These are phyloP conservation scores for Corchorus olitorius DNA, from an alignment of 345 rosid species.

Conservation along the genomic window DNA sequence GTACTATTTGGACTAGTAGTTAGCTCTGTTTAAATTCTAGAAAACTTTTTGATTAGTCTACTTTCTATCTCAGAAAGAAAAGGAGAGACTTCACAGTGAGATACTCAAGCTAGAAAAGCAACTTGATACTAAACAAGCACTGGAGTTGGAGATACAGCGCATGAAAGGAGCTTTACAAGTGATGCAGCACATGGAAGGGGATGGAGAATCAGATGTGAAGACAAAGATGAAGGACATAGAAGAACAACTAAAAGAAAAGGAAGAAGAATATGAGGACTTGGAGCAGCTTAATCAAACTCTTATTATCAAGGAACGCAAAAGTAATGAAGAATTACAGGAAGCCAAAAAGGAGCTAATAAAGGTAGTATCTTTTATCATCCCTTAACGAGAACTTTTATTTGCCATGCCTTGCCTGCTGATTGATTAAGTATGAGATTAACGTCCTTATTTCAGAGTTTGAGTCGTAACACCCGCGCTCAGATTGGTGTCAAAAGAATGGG, in stretches of 20 bases:
- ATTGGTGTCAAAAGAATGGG: slow-evolving; percentile 21
- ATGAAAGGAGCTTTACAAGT: slow-evolving; percentile 60
- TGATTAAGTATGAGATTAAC: not conserved
- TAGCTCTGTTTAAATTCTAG: not conserved
- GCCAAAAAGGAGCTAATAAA: slow-evolving; percentile 71
- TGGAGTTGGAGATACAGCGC: slow-evolving; percentile 78
- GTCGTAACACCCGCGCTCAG: not conserved
- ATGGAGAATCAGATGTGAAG: slow-evolving; percentile 42
- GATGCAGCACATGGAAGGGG: slow-evolving; percentile 69
- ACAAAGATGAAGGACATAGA: slow-evolving; percentile 43
- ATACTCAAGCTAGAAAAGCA: slow-evolving; percentile 52
- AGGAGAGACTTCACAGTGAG: slow-evolving; percentile 52
- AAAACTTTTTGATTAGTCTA: slow-evolving; percentile 4
- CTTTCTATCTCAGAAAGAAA: slow-evolving; percentile 53
- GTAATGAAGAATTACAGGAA: slow-evolving; percentile 62
- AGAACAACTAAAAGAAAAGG: slow-evolving; percentile 52
- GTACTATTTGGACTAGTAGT: not conserved
- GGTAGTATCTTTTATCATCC: slow-evolving; percentile 31
- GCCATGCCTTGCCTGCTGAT: not conserved
- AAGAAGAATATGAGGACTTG: slow-evolving; percentile 46
- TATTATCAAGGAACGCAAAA: slow-evolving; percentile 45
- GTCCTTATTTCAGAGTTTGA: slow-evolving; percentile 36
- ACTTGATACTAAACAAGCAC: slow-evolving; percentile 68
- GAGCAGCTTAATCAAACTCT: slow-evolving; percentile 51
- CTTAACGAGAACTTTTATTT: not conserved